Evolutionary conservation across 306 rosid genomes (phyloP).

Genomic region (Parietaria judaica): DNA sequence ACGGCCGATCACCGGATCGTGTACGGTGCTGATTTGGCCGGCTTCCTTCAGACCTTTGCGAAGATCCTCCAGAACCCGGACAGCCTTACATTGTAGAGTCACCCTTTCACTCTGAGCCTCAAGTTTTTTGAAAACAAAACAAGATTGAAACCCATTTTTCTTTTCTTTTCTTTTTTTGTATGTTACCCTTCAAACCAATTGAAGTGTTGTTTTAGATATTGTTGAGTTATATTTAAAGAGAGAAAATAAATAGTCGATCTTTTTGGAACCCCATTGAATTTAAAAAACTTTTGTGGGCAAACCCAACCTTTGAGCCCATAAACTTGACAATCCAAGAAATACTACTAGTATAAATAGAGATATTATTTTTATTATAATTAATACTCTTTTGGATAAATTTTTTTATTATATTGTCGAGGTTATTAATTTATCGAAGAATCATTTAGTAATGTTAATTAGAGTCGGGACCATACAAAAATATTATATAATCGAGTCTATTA

Average conservation of each 20-base stretch:
- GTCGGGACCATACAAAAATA: too few species aligned
- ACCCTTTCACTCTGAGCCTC: slow-evolving; percentile 11
- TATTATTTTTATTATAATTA: too few species aligned
- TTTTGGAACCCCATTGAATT: too few species aligned
- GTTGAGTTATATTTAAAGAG: slow-evolving; percentile 21
- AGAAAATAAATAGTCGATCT: slow-evolving; percentile 17
- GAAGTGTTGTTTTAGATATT: slow-evolving; percentile 15
- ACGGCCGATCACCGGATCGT: slow-evolving; percentile 86
- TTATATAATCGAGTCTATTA: too few species aligned
- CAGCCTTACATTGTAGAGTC: slow-evolving; percentile 61
- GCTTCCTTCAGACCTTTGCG: slow-evolving; percentile 75
- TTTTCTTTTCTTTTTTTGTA: slow-evolving; percentile 22
- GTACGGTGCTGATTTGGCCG: slow-evolving; percentile 89
- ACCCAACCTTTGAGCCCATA: too few species aligned
- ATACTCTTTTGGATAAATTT: too few species aligned
- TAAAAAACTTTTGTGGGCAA: too few species aligned
- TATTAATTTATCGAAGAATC: too few species aligned
- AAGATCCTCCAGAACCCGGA: slow-evolving; percentile 75
- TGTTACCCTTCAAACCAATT: slow-evolving; percentile 10
- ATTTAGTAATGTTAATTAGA: too few species aligned
- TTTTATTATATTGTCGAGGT: too few species aligned
- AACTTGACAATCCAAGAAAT: too few species aligned
- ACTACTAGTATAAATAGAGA: too few species aligned
- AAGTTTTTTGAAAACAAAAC: slow-evolving; percentile 11
- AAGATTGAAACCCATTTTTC: slow-evolving; percentile 7